Base-by-base conservation (phyloP, 169 alveolate species). In the Plasmodium reichenowi region DNA sequence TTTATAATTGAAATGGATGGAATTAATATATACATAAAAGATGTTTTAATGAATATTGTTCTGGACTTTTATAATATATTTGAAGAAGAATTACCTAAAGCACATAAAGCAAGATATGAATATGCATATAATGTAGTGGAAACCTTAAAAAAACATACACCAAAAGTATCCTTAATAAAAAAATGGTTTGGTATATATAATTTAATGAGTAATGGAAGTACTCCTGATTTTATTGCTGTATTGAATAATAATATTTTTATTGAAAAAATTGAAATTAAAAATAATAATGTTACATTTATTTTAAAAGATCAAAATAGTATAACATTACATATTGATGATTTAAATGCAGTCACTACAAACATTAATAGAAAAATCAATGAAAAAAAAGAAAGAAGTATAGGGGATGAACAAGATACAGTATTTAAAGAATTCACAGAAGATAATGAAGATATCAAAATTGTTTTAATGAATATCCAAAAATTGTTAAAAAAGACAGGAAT, bases 41-140 rank as follows among this genome's bases (percentile, higher is more conserved):
- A 80, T 12, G 63, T 80, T 20, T 48, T 80, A 50, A 38, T 68
- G 32, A 29, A 80, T 59, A 32, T 29, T 15, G 48, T 80, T 59
- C 26, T 80, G 47, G 90, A 80, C 68, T 80, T 52, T 22, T 80
- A 80, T 62, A 80, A 80, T 60, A 17, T 80, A 59, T 60, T 80
- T 47, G 90, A 66, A 67, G 90, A 80, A 66, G 90, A 80, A 56
- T 59, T 80, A 32, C 90, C 90, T 9, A 54, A 80, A 48, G 17
- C 90, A 71, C 90, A 80, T 50, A 68, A 66, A n/a, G 83, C 67
- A 67, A 67, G 90, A 54, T 80, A 80, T 71, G 80, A 67, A 15
- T 80, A 80, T 80, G 90, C 90, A 8, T 80, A 80, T 67, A 74
- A 80, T 71, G 90, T 80, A 47, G 70, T 80, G 17, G 90, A 80